A percentile compares a stretch with the other conserved stretches of the same genome.
These are phyloP conservation scores for Uromyces viciae-fabae DNA, from an alignment of 1,284 basidiomycete genomes.

Conservation along the genomic window DNA sequence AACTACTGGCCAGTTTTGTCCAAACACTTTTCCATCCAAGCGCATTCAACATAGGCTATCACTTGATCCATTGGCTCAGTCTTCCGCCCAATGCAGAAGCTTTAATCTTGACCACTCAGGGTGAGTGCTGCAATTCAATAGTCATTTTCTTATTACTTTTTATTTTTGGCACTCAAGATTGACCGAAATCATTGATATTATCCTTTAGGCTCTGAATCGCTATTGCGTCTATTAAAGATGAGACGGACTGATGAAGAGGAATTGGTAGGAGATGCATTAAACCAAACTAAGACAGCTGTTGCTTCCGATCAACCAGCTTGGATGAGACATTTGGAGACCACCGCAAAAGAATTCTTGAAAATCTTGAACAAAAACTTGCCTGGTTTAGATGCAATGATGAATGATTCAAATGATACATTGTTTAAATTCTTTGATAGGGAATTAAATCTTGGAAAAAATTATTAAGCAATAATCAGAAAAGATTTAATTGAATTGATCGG, in stretches of 20 bases:
- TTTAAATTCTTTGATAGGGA: conserved; percentile 82
- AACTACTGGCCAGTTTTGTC: conserved; percentile 83
- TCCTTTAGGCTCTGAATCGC: conserved; percentile 68
- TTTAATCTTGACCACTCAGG: conserved; percentile 83
- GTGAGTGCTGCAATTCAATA: conserved; percentile 57
- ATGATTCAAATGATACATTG: conserved; percentile 64
- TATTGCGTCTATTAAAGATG: conserved; percentile 85
- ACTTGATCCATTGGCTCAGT: conserved; percentile 83
- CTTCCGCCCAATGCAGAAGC: conserved; percentile 85
- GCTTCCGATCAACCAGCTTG: conserved; percentile 71
- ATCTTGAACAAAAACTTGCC: conserved; percentile 52
- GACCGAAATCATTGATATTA: conserved; percentile 45
- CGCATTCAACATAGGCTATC: conserved; percentile 87
- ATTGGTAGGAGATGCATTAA: conserved; percentile 61
- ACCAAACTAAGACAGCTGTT: conserved; percentile 61
- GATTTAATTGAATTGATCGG: conserved; percentile 76
- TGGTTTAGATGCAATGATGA: conserved; percentile 41
- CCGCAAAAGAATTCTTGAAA: conserved; percentile 75
- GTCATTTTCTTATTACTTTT: neutral
- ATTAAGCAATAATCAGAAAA: conserved; percentile 70
- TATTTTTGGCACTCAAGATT: too few species aligned
- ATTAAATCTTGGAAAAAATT: conserved; percentile 68
- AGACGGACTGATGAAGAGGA: conserved; percentile 82
- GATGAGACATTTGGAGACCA: conserved; percentile 77
- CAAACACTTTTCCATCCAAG: conserved; percentile 76